Conservation (phyloP, 83 land plant genomes). For the Thuja plicata region DNA sequence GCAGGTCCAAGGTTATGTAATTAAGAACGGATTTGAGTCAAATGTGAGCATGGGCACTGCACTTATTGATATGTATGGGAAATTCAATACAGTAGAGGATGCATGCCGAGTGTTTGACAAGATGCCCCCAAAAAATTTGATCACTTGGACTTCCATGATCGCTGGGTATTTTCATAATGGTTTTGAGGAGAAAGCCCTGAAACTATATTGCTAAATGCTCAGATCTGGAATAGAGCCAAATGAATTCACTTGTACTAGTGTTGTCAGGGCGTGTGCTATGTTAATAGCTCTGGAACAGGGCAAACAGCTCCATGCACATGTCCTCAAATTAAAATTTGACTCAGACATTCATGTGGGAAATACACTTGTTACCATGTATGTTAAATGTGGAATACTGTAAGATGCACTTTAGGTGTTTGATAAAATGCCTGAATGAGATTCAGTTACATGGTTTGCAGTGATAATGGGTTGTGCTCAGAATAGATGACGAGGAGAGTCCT, state of each 20-base stretch:
- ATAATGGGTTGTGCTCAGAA: too few species aligned
- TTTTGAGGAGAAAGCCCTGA: slow-evolving; percentile 38
- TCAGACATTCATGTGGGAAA: neutral
- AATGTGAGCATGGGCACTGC: neutral
- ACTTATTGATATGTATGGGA: neutral
- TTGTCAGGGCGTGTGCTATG: neutral
- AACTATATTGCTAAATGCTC: slow-evolving; percentile 45
- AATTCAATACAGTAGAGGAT: neutral
- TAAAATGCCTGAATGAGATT: too few species aligned
- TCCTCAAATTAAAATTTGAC: neutral
- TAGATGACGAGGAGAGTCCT: too few species aligned
- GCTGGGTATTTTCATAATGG: slow-evolving; percentile 52
- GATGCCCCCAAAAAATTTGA: too few species aligned
- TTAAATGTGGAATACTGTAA: too few species aligned
- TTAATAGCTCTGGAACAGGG: too few species aligned
- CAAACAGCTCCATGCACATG: neutral
- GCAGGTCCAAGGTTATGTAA: neutral
- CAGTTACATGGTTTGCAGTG: too few species aligned
- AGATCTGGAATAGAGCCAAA: neutral
- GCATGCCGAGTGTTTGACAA: neutral
- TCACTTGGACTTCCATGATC: slow-evolving; percentile 16
- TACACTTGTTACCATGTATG: neutral
- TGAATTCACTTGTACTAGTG: neutral
- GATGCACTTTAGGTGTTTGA: too few species aligned
- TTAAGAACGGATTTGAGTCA: neutral